phyloP scores from a whole-genome alignment of 371 early-diverging fungal species.

The Actinomucor elegans region DNA sequence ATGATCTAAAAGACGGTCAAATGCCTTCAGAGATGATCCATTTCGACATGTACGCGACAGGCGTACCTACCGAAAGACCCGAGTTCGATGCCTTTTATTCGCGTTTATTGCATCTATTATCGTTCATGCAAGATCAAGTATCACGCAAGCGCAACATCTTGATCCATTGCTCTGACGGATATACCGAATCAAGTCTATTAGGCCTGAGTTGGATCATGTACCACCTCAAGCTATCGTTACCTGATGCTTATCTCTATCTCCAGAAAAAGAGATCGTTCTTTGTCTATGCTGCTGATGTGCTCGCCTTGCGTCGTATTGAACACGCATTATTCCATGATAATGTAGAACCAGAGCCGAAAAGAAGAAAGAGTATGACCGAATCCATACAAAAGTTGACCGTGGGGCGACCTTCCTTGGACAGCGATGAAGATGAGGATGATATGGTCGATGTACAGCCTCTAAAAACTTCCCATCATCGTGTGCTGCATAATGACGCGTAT shows the following conservation, averaged over 20 bases:
- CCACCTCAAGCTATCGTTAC: constrained; percentile 43
- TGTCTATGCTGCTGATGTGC: constrained; percentile 58
- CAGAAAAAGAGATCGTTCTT: constrained; percentile 62
- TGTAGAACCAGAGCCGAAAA: constrained; percentile 18
- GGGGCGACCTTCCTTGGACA: not conserved
- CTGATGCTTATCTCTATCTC: constrained; percentile 60
- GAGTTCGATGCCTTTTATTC: constrained; percentile 32
- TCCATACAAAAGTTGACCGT: not conserved
- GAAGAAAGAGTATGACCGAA: constrained; percentile 9
- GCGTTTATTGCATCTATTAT: constrained; percentile 30
- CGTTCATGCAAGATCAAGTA: constrained; percentile 42
- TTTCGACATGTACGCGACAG: constrained; percentile 46
- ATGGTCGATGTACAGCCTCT: not conserved
- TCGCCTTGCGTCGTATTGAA: constrained; percentile 40
- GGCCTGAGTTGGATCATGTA: constrained; percentile 59
- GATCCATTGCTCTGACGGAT: constrained; percentile 66
- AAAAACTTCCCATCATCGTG: constrained; percentile 3
- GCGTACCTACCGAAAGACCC: constrained; percentile 12
- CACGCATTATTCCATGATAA: constrained; percentile 7
- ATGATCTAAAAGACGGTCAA: constrained; percentile 25
- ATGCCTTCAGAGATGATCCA: constrained; percentile 53
- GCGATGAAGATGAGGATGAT: not conserved
- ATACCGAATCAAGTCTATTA: constrained; percentile 59
- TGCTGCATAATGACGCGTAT: constrained; percentile 22
- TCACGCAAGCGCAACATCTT: constrained; percentile 38